A percentile compares a stretch with the other conserved stretches of the same genome.
Evolutionary conservation across 106 monocot species (phyloP).

Genomic region (Dendrobium huoshanense): DNA sequence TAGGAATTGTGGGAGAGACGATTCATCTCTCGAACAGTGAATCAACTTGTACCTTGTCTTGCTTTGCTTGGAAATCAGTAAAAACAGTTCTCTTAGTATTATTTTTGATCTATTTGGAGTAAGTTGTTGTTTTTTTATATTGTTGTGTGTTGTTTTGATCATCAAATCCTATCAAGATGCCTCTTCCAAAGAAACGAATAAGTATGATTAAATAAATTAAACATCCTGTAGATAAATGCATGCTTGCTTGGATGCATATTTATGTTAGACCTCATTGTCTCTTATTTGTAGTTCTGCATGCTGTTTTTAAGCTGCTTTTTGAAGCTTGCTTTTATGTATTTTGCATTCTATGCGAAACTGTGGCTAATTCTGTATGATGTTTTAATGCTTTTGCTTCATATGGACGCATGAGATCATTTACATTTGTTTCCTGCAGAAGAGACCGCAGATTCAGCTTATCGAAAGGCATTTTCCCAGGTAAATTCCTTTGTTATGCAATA

Average conservation of each 20-base stretch:
- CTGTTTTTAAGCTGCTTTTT: not conserved
- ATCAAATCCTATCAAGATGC: not conserved
- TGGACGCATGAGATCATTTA: not conserved
- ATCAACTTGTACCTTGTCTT: too few relatives aligned
- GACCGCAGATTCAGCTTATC: conserved; percentile 39
- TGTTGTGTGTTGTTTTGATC: too few relatives aligned
- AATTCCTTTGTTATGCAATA: not conserved
- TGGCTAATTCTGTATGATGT: not conserved
- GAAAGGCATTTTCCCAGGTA: conserved; percentile 58
- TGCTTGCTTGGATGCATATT: not conserved
- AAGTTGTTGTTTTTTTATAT: too few relatives aligned
- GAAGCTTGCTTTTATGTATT: not conserved
- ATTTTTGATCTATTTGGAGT: too few relatives aligned
- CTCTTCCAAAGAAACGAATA: not conserved
- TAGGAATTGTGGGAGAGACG: too few relatives aligned
- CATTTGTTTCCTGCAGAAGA: conserved; percentile 47
- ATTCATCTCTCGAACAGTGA: too few relatives aligned
- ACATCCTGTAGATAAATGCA: not conserved
- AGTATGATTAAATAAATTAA: not conserved
- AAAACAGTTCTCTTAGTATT: too few relatives aligned
- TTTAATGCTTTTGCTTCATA: not conserved
- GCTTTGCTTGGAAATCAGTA: too few relatives aligned
- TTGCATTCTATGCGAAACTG: not conserved
- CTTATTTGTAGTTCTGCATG: not conserved
- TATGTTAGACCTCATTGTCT: not conserved